Conservation (phyloP, 306 rosid genomes). For the Argentina anserina region DNA sequence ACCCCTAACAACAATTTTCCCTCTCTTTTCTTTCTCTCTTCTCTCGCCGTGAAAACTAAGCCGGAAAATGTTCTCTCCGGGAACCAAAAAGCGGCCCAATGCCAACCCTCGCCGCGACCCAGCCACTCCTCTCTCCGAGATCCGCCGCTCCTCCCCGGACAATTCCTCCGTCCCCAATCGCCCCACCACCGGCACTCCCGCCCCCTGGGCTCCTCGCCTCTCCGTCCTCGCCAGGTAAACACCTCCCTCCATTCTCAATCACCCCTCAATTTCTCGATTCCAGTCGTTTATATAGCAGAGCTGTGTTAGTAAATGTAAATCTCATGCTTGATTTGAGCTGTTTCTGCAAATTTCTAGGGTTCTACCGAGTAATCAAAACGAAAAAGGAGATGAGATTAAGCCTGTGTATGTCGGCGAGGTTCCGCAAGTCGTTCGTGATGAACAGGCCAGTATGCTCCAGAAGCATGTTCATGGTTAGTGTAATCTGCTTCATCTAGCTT, state of each 20-base stretch:
- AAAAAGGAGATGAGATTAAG: conserved; percentile 49
- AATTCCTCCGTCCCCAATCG: conserved; percentile 55
- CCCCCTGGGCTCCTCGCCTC: conserved; percentile 94
- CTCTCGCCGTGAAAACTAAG: not conserved
- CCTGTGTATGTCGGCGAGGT: conserved; percentile 91
- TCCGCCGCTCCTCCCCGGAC: conserved; percentile 29
- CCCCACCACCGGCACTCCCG: conserved; percentile 90
- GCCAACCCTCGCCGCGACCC: conserved; percentile 28
- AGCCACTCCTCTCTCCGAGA: conserved; percentile 47
- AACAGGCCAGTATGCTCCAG: conserved; percentile 54
- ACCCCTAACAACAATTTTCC: conserved; percentile 18
- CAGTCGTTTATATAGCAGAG: not conserved
- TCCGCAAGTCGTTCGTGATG: conserved; percentile 71
- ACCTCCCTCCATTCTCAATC: not conserved
- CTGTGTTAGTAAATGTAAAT: not conserved
- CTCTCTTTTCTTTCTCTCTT: conserved; percentile 19
- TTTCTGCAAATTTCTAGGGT: conserved; percentile 39
- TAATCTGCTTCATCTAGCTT: conserved; percentile 2
- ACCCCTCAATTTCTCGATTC: not conserved
- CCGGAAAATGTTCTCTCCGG: conserved; percentile 88
- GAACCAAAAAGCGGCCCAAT: conserved; percentile 58
- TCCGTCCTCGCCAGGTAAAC: conserved; percentile 83
- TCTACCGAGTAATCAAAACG: conserved; percentile 53
- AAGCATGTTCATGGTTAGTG: conserved; percentile 49
- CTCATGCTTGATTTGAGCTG: not conserved